Conservation (phyloP, 192 early-diverging fungal genomes). For the Coemansia sp. region DNA sequence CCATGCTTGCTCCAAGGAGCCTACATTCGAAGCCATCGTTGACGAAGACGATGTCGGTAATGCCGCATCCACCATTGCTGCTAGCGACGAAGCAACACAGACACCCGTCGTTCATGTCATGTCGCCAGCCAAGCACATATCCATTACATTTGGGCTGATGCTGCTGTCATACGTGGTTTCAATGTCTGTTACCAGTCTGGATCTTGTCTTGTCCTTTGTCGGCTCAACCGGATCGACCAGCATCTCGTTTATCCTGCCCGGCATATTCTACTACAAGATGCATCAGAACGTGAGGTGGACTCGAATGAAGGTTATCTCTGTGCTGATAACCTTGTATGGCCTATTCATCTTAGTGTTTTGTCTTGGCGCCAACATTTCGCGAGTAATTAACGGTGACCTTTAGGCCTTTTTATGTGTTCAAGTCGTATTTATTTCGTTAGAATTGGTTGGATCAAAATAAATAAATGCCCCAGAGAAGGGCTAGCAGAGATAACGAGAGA, state of each 20-base stretch:
- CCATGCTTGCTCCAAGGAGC: constrained; percentile 36
- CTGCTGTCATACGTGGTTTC: constrained; percentile 71
- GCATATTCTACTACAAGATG: constrained; percentile 89
- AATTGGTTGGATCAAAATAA: neutral
- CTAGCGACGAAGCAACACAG: constrained; percentile 23
- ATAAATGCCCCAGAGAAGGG: neutral
- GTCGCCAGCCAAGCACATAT: constrained; percentile 56
- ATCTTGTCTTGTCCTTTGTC: constrained; percentile 86
- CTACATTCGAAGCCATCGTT: constrained; percentile 34
- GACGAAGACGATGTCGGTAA: neutral
- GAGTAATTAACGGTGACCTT: constrained; percentile 33
- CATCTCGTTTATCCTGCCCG: constrained; percentile 96
- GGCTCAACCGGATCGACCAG: constrained; percentile 96
- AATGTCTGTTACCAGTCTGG: constrained; percentile 75
- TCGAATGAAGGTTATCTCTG: constrained; percentile 64
- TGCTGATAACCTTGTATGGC: constrained; percentile 69
- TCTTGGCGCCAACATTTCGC: constrained; percentile 66
- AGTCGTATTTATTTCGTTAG: neutral
- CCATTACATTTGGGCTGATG: constrained; percentile 72
- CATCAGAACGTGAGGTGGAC: constrained; percentile 66
- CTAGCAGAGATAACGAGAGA: neutral
- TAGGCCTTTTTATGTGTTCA: constrained; percentile 2
- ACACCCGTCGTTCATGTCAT: constrained; percentile 43
- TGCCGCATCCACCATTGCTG: neutral
- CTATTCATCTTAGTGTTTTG: constrained; percentile 79